Percentiles rank a stretch among this genome's conserved stretches.
phyloP scores from a whole-genome alignment of 768 basidiomycete species.

The Russula dissimulans region DNA sequence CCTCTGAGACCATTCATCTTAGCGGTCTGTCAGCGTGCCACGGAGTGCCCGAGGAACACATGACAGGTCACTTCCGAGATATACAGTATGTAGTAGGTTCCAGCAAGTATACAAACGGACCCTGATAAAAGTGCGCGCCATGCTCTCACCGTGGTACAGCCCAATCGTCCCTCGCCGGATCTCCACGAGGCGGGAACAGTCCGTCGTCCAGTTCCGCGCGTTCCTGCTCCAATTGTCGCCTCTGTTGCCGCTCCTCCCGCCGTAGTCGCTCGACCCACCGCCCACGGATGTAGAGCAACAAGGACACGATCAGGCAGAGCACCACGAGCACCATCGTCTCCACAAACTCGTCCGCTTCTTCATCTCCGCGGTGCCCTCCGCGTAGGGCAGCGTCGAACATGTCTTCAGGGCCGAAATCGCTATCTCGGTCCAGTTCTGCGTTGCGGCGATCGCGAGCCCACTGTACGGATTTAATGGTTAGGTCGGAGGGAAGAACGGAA shows the following conservation, averaged over 20 bases:
- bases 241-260: slow-evolving; percentile 43
- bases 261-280: slow-evolving; percentile 67
- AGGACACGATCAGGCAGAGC: slow-evolving; percentile 63
- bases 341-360: slow-evolving; percentile 57
- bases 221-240: slow-evolving; percentile 34
- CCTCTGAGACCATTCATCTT: too few relatives aligned
- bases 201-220: slow-evolving; percentile 22
- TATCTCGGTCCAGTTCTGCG: slow-evolving; percentile 62
- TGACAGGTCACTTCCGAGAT: background rate
- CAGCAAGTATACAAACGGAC: background rate
- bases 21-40: too few relatives aligned
- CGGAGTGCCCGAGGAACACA: too few relatives aligned
- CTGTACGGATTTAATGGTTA: slow-evolving; percentile 28
- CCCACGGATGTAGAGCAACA: slow-evolving; percentile 70
- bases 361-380: slow-evolving; percentile 51
- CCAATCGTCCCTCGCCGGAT: slow-evolving; percentile 24
- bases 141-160: slow-evolving; percentile 20
- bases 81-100: background rate
- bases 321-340: slow-evolving; percentile 75
- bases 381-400: slow-evolving; percentile 65
- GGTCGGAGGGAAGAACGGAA: background rate
- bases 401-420: slow-evolving; percentile 74
- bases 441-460: slow-evolving; percentile 72
- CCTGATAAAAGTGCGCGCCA: background rate
- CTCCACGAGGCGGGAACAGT: slow-evolving; percentile 23